A percentile compares a stretch with the other conserved stretches of the same genome.
Conservation (phyloP, 495 filamentous ascomycete species). For the Hypoxylon lienhwacheense region DNA sequence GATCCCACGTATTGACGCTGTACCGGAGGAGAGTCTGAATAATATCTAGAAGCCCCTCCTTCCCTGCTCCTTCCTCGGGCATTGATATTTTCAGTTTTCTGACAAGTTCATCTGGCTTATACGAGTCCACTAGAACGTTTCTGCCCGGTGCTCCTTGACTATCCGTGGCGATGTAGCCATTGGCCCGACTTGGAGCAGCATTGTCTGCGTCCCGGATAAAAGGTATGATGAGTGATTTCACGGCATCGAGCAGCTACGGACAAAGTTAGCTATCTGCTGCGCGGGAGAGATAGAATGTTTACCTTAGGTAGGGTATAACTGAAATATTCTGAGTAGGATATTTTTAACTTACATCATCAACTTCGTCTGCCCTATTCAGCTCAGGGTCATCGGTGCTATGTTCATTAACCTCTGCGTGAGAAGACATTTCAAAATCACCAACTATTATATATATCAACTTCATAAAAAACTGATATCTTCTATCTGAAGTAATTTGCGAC, state of each 20-base stretch:
- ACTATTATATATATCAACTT: background rate
- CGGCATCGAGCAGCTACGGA: constrained; percentile 67
- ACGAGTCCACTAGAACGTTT: constrained; percentile 68
- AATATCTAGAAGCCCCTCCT: constrained; percentile 68
- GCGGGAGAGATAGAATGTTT: too few relatives aligned
- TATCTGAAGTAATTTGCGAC: too few relatives aligned
- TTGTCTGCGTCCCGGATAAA: constrained; percentile 78
- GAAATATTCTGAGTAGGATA: background rate
- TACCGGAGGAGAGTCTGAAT: constrained; percentile 71
- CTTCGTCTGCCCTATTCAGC: constrained; percentile 54
- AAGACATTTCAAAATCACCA: constrained; percentile 13
- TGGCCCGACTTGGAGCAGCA: constrained; percentile 53
- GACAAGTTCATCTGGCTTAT: constrained; percentile 69
- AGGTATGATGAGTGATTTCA: constrained; percentile 73
- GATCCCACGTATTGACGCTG: constrained; percentile 95
- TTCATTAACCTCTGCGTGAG: constrained; percentile 8
- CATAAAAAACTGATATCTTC: too few relatives aligned
- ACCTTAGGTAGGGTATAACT: background rate
- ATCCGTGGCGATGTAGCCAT: constrained; percentile 54
- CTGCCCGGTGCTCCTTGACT: constrained; percentile 46
- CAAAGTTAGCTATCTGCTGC: constrained; percentile 5
- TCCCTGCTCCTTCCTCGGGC: constrained; percentile 65
- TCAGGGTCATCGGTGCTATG: constrained; percentile 4
- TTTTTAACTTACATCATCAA: constrained; percentile 54
- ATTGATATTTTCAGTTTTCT: constrained; percentile 65